A percentile compares a stretch with the other conserved stretches of the same genome.
Conservation (phyloP, 2,329 filamentous ascomycete genomes). For the Fusarium clavum region DNA sequence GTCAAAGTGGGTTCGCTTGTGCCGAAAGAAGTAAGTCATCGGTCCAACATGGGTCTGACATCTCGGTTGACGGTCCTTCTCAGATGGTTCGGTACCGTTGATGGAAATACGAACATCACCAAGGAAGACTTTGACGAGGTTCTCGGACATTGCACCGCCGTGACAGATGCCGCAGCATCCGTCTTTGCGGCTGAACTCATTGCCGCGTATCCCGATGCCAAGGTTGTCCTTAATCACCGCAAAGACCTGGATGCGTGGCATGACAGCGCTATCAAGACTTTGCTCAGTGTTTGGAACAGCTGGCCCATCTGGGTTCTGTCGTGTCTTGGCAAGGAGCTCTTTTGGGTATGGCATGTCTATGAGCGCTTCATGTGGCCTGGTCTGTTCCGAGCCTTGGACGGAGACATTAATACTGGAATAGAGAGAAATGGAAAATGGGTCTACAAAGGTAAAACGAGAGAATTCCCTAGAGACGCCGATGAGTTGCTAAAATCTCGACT, state of each 20-base stretch:
- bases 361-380: constrained; percentile 11
- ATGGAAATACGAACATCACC: constrained; percentile 15
- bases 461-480: neutral
- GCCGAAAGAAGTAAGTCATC: constrained; percentile 18
- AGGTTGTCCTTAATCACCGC: constrained; percentile 30
- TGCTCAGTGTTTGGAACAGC: constrained; percentile 15
- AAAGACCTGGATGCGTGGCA: constrained; percentile 30
- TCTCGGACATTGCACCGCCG: constrained; percentile 23
- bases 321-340: neutral
- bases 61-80: neutral
- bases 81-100: constrained; percentile 25
- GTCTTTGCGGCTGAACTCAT: constrained; percentile 30
- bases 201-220: constrained; percentile 31
- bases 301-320: constrained; percentile 3
- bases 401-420: neutral
- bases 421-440: constrained; percentile 17
- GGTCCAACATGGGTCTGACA: neutral
- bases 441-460: neutral
- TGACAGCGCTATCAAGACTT: constrained; percentile 23
- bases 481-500: neutral
- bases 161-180: constrained; percentile 28
- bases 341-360: constrained; percentile 13
- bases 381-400: constrained; percentile 6
- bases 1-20: constrained; percentile 16
- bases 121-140: constrained; percentile 26